Evolutionary conservation across 2,329 filamentous ascomycete species (phyloP), one percentile per base, ranked within the genome.

Genomic region (Claviceps pazoutovae): DNA sequence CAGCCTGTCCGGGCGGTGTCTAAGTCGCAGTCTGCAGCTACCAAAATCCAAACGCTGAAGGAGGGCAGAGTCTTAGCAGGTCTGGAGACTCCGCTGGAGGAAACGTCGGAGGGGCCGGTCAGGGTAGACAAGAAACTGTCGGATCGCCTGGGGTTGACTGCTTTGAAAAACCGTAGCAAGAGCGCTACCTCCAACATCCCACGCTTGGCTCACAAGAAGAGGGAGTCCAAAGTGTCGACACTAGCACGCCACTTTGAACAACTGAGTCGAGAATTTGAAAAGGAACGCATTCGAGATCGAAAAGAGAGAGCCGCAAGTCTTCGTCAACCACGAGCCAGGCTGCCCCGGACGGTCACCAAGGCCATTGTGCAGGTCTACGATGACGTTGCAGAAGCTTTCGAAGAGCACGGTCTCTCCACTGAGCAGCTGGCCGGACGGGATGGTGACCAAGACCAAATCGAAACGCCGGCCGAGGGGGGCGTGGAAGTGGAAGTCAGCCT

Each of bases 211-310:
- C 82, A 85, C 49, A 86, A 83, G 62, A 82, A 78, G 58, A 83
- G 82, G 57, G 78, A 83, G 50, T 80, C 86, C 3, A 87, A 86
- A 60, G 93, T 98, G 2, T 94, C 89, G 8, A 89, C 84, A n/a
- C 74, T 98, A 48, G 88, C 93, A 17, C 88, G 88, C 59, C 93
- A 97, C 65, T 97, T 98, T 63, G 94, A 98, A 66, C 90, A 97
- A 65, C 75, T 98, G 52, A 96, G 89, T 59, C 84, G 90, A 23
- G 94, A 98, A 62, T 98, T 98, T 58, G 89, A 96, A 63, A 95
- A 91, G 60, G 91, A 98, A 68, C 80, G 93, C 45, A 79, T 94
- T 58, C 84, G 86, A 48, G 91, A 97, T 65, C 81, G 87, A 57
- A 84, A 84, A 60, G 85, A 89, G 64, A 75, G 88, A 54, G 86